Evolutionary conservation across 208 protist genomes (phyloP).

Genomic region (Acanthamoeba castellanii): DNA sequence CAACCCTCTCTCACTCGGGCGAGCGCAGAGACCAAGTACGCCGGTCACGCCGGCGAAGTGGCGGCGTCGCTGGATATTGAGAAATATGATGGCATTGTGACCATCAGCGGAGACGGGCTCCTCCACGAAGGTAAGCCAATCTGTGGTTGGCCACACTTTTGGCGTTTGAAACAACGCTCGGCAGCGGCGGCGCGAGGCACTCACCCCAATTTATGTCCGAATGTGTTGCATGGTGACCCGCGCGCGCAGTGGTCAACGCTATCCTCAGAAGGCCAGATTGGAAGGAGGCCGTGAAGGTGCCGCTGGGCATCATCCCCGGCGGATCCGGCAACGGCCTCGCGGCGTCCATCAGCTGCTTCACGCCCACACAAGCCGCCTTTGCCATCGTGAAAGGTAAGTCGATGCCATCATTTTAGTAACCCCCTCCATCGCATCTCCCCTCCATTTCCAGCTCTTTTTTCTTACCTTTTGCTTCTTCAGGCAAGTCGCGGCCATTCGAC

Average conservation of each 20-base stretch:
- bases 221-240: background rate
- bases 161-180: too few species aligned
- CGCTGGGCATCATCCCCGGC: slow-evolving; percentile 68
- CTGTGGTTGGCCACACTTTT: too few species aligned
- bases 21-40: slow-evolving; percentile 67
- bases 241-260: slow-evolving; percentile 44
- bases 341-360: slow-evolving; percentile 65
- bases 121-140: slow-evolving; percentile 63
- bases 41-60: slow-evolving; percentile 68
- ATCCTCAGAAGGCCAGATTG: slow-evolving; percentile 62
- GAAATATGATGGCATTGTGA: slow-evolving; percentile 60
- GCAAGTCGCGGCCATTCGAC: slow-evolving; percentile 4
- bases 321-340: slow-evolving; percentile 71
- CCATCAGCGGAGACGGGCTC: slow-evolving; percentile 73
- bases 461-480: background rate
- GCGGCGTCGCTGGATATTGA: slow-evolving; percentile 15
- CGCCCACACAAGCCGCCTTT: slow-evolving; percentile 61
- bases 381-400: slow-evolving; percentile 55
- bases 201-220: background rate
- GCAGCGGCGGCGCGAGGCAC: too few species aligned
- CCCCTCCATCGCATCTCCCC: background rate
- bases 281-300: slow-evolving; percentile 67
- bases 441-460: background rate
- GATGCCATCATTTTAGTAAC: background rate
- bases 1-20: background rate